Percentiles rank a stretch among this genome's conserved stretches.
Conservation (phyloP, 2,329 filamentous ascomycete genomes). For the Madurella mycetomatis region DNA sequence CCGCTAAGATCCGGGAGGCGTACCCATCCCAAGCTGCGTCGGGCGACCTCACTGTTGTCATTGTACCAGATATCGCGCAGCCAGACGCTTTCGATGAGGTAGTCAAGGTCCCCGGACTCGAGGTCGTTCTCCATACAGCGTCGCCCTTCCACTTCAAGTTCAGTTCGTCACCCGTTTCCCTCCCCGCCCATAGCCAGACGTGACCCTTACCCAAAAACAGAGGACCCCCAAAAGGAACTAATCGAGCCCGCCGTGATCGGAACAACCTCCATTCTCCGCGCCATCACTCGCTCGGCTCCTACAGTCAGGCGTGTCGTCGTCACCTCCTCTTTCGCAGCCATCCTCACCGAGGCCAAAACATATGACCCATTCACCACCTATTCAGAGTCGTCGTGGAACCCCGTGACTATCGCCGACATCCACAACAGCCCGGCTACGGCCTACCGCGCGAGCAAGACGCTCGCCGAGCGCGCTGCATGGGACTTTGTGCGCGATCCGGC, state of each 20-base stretch:
- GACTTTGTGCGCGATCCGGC: constrained; percentile 39
- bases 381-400: constrained; percentile 51
- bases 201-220: constrained; percentile 21
- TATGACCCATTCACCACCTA: constrained; percentile 39
- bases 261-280: constrained; percentile 66
- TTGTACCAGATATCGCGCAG: constrained; percentile 75
- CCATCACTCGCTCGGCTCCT: constrained; percentile 56
- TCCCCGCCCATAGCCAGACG: neutral
- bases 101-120: constrained; percentile 45
- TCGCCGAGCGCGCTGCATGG: constrained; percentile 52
- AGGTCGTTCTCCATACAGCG: constrained; percentile 57
- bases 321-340: constrained; percentile 53
- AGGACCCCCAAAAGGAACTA: constrained; percentile 49
- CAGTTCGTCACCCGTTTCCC: constrained; percentile 28
- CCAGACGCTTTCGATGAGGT: constrained; percentile 68
- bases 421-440: constrained; percentile 37
- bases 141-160: constrained; percentile 55
- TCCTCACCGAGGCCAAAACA: constrained; percentile 39
- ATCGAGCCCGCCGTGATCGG: constrained; percentile 55
- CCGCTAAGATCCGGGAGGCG: constrained; percentile 46
- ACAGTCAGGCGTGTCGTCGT: constrained; percentile 67
- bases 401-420: constrained; percentile 44
- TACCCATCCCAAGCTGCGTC: constrained; percentile 40
- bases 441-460: constrained; percentile 53
- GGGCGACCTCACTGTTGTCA: constrained; percentile 43